phyloP scores from a whole-genome alignment of 371 early-diverging fungal genomes.

The Mucor racemosus region DNA sequence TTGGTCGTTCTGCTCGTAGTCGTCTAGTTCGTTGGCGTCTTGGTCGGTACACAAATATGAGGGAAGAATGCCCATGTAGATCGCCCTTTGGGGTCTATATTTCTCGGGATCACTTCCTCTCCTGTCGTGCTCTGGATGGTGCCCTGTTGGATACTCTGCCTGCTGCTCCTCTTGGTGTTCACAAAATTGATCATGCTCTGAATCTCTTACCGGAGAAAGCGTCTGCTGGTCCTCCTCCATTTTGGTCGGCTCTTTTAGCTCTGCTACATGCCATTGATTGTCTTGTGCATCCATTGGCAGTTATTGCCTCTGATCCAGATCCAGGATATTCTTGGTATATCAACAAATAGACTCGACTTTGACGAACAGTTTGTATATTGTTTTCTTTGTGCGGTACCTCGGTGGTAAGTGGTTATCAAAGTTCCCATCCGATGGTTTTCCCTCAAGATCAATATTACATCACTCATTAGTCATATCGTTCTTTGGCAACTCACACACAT shows the following conservation, averaged over 20 bases:
- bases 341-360: background rate
- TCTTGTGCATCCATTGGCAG: background rate
- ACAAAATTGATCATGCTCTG: background rate
- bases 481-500: too few relatives aligned
- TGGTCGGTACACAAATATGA: conserved; percentile 5
- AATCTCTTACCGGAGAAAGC: background rate
- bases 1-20: background rate
- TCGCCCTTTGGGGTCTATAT: background rate
- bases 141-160: background rate
- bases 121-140: background rate
- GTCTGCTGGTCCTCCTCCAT: background rate
- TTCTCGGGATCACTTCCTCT: background rate
- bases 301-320: background rate
- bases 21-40: conserved; percentile 16
- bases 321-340: background rate
- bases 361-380: background rate
- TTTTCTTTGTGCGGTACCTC: background rate
- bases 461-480: background rate
- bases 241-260: background rate
- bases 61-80: background rate
- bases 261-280: conserved; percentile 2
- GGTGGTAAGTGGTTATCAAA: conserved; percentile 10
- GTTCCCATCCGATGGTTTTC: conserved; percentile 2
- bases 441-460: background rate
- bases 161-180: background rate